Base-by-base conservation (phyloP, 768 basidiomycete genomes). In the Pleurotus sapidus region DNA sequence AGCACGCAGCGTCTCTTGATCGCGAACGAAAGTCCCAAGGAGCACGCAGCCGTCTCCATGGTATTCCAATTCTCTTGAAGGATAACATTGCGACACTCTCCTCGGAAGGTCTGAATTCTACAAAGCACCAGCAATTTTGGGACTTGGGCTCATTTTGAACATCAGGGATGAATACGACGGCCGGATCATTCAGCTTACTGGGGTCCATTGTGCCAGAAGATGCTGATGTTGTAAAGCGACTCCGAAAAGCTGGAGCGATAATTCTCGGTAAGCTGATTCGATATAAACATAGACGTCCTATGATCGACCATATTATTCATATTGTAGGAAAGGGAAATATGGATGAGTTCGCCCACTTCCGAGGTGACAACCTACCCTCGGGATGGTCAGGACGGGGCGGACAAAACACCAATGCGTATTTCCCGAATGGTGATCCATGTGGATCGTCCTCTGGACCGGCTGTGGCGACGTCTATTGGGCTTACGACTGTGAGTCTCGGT, bases 401-500 rank as follows among this genome's bases (percentile, higher is more conserved):
- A 2, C 84, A 84, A 66, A 67, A 69, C 46, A 78, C 73, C 3
- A 78, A 73, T 56, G 77, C 81, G 11, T 84, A 81, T 62, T 82
- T 72, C 56, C 77, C 79, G 0, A 73, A 74, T 11, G 78, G 73
- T 3, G 79, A 84, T 60, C 81, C 84, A 2, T 83, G 79, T 58
- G 83, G 84, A 1, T 84, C 81, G 1, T 84, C 82, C 0, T 78
- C 82, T 5, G 86, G 86, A 2, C 83, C 82, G n/a, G 85, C 76
- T 3, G 72, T 84, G 25, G 73, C 79, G 20, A 70, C 79, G 2
- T 79, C 80, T 1, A 83, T 82, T 48, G 82, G 83, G 15, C 70
- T 84, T 14, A 67, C 73, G n/a, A 69, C 80, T 12, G 79, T 80
- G 1, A 68, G 77, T 0, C 68, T 83, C 1, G 80, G 77, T 8